Percentiles rank a stretch among this genome's conserved stretches.
Conservation (phyloP, 495 filamentous ascomycete species). For the Xylaria bambusicola region DNA sequence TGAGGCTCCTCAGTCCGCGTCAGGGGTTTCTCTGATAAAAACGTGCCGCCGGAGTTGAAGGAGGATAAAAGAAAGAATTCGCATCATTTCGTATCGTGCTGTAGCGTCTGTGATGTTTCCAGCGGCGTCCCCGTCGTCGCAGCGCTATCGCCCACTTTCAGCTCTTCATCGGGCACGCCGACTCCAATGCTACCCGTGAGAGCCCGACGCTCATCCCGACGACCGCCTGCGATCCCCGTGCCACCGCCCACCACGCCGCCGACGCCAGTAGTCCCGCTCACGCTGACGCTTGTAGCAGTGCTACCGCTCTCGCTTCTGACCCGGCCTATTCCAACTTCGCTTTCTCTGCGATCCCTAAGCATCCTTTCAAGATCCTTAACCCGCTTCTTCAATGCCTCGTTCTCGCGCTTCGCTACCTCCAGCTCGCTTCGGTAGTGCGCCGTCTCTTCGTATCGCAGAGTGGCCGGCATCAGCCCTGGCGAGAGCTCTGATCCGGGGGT, state of each 20-base stretch:
- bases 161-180: slow-evolving; percentile 51
- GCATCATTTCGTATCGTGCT: neutral
- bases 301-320: slow-evolving; percentile 41
- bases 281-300: slow-evolving; percentile 27
- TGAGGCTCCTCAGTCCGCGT: no score
- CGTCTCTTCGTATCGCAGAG: slow-evolving; percentile 70
- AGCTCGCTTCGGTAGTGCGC: slow-evolving; percentile 68
- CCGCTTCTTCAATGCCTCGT: slow-evolving; percentile 71
- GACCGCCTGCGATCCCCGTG: slow-evolving; percentile 26
- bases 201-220: slow-evolving; percentile 31
- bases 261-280: slow-evolving; percentile 27
- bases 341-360: slow-evolving; percentile 47
- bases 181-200: slow-evolving; percentile 39
- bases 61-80: neutral
- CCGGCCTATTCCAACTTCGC: slow-evolving; percentile 46
- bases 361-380: slow-evolving; percentile 71
- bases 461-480: slow-evolving; percentile 51
- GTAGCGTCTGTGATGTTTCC: neutral
- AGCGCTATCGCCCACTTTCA: slow-evolving; percentile 60
- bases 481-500: slow-evolving; percentile 43
- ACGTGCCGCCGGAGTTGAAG: no score
- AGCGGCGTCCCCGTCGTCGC: slow-evolving; percentile 19
- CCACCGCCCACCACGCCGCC: slow-evolving; percentile 24
- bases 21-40: no score
- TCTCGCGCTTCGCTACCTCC: slow-evolving; percentile 75